A percentile compares a stretch with the other conserved stretches of the same genome.
phyloP scores from a whole-genome alignment of 139 green algal species.

The Closterium sp. region DNA sequence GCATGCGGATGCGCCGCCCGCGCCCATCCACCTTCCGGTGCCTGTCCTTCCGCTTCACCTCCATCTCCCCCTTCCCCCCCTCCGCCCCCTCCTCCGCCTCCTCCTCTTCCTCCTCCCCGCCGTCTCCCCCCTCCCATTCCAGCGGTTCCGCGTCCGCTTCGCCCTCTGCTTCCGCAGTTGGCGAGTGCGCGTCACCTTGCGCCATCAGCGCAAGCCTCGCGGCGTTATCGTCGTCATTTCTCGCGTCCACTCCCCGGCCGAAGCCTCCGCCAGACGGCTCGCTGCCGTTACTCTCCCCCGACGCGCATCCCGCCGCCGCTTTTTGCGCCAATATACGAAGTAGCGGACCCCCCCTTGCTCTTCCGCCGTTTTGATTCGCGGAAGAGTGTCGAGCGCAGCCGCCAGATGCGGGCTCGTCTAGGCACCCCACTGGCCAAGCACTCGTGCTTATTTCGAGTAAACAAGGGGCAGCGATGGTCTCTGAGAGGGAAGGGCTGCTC shows the following conservation, averaged over 20 bases:
- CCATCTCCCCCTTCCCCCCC: not conserved
- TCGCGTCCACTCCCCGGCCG: not conserved
- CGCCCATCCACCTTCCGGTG: slow-evolving; percentile 44
- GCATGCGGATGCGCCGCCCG: slow-evolving; percentile 30
- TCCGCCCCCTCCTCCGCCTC: not conserved
- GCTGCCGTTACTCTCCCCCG: not conserved
- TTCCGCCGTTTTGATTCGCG: not conserved
- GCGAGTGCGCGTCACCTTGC: not conserved
- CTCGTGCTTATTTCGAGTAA: not conserved
- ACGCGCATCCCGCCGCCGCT: not conserved
- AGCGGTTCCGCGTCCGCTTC: not conserved
- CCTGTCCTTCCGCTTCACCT: slow-evolving; percentile 34
- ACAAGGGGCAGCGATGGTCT: not conserved
- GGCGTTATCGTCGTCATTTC: not conserved
- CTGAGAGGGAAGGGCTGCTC: not conserved
- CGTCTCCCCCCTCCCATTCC: not conserved
- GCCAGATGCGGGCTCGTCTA: not conserved
- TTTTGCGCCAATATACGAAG: not conserved
- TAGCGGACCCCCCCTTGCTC: not conserved
- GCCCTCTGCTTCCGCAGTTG: not conserved
- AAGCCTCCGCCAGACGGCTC: not conserved
- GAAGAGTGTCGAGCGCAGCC: not conserved
- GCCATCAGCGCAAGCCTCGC: not conserved
- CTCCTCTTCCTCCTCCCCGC: not conserved
- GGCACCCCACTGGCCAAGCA: not conserved